Conservation (phyloP, 2,329 filamentous ascomycete genomes). For the Myriosclerotinia curreyana region DNA sequence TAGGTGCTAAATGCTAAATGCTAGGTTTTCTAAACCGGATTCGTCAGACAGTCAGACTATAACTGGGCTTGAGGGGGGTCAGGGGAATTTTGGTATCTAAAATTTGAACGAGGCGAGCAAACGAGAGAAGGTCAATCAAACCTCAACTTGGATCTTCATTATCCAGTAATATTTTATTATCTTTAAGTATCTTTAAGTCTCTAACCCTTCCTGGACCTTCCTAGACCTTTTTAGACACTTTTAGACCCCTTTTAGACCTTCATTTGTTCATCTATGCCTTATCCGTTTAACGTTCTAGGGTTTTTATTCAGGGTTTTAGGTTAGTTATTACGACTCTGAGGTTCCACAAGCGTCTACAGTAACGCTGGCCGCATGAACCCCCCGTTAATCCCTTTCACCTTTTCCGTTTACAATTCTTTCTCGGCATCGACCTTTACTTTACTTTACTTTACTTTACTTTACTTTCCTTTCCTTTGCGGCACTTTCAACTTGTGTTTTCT, state of each 20-base stretch:
- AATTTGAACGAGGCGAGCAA: constrained; percentile 10
- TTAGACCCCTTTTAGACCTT: not conserved
- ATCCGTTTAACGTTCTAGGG: not conserved
- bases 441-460: constrained; percentile 6
- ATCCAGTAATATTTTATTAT: not conserved
- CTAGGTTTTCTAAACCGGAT: too few relatives aligned
- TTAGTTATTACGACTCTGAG: not conserved
- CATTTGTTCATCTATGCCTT: not conserved
- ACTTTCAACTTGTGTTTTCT: constrained; percentile 4
- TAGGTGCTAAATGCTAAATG: not conserved
- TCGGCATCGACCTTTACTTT: constrained; percentile 4
- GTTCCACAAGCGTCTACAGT: constrained; percentile 6
- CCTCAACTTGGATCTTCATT: not conserved
- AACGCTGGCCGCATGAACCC: not conserved
- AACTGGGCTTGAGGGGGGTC: not conserved
- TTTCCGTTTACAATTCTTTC: not conserved
- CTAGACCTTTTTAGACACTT: not conserved
- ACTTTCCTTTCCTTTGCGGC: too few relatives aligned
- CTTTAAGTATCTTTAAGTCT: not conserved
- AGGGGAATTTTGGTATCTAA: not conserved
- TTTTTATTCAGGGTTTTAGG: not conserved
- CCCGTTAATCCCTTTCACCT: not conserved
- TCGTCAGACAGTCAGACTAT: not conserved
- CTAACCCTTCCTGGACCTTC: too few relatives aligned
- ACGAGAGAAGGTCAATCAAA: constrained; percentile 1